These are phyloP conservation scores for Pouteria glomerata DNA, from an alignment of 148 eudicot species.

Conservation along the genomic window DNA sequence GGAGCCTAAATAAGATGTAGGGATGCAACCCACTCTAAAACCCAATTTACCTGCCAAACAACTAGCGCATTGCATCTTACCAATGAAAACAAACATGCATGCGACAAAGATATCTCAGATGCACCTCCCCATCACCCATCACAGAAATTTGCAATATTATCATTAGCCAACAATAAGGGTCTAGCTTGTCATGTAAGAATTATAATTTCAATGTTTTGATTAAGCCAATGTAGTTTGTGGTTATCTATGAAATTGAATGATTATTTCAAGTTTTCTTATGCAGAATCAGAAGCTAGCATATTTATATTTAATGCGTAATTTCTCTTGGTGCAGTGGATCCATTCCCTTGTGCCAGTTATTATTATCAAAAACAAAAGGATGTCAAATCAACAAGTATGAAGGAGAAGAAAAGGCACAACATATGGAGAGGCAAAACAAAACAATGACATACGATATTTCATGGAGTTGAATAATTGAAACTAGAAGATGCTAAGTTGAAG, in stretches of 20 bases:
- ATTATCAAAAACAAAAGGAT: neutral
- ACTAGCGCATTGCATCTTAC: too few relatives aligned
- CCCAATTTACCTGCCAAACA: too few relatives aligned
- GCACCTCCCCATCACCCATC: neutral
- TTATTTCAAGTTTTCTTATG: neutral
- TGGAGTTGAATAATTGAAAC: neutral
- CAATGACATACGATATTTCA: neutral
- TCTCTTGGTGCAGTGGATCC: neutral
- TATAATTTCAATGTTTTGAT: neutral
- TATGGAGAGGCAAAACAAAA: neutral
- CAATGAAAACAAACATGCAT: too few relatives aligned
- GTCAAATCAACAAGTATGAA: neutral
- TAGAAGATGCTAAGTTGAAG: constrained; percentile 16
- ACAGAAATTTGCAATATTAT: too few relatives aligned
- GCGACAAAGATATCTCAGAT: neutral
- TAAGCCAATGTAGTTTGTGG: neutral
- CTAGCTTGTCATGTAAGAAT: neutral
- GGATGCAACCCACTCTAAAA: too few relatives aligned
- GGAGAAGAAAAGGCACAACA: neutral
- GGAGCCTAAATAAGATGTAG: too few relatives aligned
- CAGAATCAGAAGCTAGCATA: too few relatives aligned
- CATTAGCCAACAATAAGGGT: neutral
- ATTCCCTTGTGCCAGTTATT: neutral
- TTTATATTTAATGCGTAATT: neutral
- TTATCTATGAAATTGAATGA: neutral